Base-by-base conservation (phyloP, 768 basidiomycete genomes). In the Pleurotus tuoliensis region DNA sequence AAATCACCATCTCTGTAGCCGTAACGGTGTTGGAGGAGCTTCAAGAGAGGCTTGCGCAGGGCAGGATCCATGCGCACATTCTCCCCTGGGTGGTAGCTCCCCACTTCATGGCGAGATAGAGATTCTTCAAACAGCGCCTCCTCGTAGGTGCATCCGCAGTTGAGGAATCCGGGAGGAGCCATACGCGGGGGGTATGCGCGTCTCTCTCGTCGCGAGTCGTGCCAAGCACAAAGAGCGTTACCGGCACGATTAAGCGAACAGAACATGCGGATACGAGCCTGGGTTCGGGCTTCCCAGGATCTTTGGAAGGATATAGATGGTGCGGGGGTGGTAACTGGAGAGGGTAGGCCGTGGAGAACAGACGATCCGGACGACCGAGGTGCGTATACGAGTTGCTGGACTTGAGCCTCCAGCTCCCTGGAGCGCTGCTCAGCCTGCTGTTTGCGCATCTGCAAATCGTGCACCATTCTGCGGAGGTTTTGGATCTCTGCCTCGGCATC, bases 41-140 rank as follows among this genome's bases (percentile, higher is more conserved):
- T 81, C 58, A 93, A 76, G 45, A 93, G 79, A 25, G 90, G 88
- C 59, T 92, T 92, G 40, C 91, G 82, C 57, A 94, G 73, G 37
- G 87, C 90, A 8, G 91, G 91, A 64, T 94, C 91, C 90, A 94
- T 93, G 64, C 91, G 86, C 49, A 93, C 91, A 56, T 70, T 85
- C 68, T 92, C 92, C 52, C 91, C 92, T 0, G 91, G 92, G 59
- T 82, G 82, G 64, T 92, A 93, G 66, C 86, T 86, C 22, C 91
- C 91, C 13, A 94, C 89, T 4, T 76, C 79, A 58, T 93, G 90
- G 18, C 90, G 83, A 9, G 90, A 67, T 6, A 94, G 78, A 64
- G 86, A 88, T 71, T 92, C 91, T 65, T 93, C 91, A 65, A 94
- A 94, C 5, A 94, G 81, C 3, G 91, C 91, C 70, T 93, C 85